Base-by-base conservation (phyloP, 2,329 filamentous ascomycete species). In the Xylaria sp. region DNA sequence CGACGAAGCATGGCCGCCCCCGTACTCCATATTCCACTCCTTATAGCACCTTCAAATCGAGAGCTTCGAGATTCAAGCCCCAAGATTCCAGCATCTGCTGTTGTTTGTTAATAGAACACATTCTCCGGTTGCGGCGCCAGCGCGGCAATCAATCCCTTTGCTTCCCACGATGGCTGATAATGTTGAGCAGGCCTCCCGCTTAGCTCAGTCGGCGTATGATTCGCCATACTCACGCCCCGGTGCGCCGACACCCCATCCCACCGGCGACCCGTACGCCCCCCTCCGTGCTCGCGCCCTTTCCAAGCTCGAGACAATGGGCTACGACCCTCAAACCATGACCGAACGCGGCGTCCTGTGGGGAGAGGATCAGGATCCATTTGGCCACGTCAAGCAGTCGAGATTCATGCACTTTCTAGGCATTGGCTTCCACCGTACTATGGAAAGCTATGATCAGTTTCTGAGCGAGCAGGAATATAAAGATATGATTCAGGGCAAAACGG, bases 341-440 rank as follows among this genome's bases (percentile, higher is more conserved):
- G 62, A 67, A 47, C 62, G 47, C 19, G 70, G 69, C 2, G 67
- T 72, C 4, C 40, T 68, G 3, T 72, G 70, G 70, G 70, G 68
- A 4, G 68, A 71, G 29, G 59, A 71, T 43, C 69, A 72, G 43
- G 70, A 71, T 55, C 70, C 69, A 1, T 71, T 63, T 49, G 70
- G 70, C 15, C 66, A 71, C 37, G 69, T 72, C 11, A 70, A 66
- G 63, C 68, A 72, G 2, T 60, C 67, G 1, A 63, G 68, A 43
- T 72, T 66, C 59, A 67, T 70, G 65, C 60, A 65, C 29, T 71
- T 64, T 27, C 9, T 70, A 0, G 66, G 67, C 27, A 38, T 60
- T 1, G 68, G 63, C 55, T 68, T 68, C 46, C 60, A 66, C 27
- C 65, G 68, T 11, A 49, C 68, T 31, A 66, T 72, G 66, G 69